Conservation (phyloP, 148 eudicot genomes). For the Camellia japonica region DNA sequence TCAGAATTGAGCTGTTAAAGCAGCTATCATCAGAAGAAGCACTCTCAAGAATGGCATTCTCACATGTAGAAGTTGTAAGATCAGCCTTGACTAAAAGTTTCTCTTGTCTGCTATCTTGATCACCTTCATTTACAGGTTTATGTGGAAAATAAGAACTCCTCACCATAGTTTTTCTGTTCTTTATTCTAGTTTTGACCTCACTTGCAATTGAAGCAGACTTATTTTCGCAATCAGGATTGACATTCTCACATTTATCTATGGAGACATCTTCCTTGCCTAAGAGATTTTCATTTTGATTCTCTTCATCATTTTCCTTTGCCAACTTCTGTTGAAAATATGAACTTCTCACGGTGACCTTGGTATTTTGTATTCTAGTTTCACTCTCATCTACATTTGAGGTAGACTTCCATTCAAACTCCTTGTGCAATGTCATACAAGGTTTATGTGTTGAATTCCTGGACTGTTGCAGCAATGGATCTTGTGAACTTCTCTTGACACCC, state of each 20-base stretch:
- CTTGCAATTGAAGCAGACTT: slow-evolving; percentile 10
- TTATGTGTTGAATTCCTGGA: slow-evolving; percentile 42
- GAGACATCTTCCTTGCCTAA: neutral
- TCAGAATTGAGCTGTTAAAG: slow-evolving; percentile 27
- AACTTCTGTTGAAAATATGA: slow-evolving; percentile 55
- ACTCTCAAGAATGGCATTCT: slow-evolving; percentile 25
- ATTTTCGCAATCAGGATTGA: neutral
- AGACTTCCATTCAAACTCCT: slow-evolving; percentile 30
- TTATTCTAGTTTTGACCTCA: slow-evolving; percentile 15
- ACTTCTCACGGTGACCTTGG: slow-evolving; percentile 42
- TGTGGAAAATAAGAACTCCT: slow-evolving; percentile 63
- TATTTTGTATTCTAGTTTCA: slow-evolving; percentile 27
- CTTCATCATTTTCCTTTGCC: slow-evolving; percentile 24
- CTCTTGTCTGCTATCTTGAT: slow-evolving; percentile 20
- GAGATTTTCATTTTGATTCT: slow-evolving; percentile 26
- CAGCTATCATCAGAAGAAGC: slow-evolving; percentile 17
- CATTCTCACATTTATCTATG: slow-evolving; percentile 13
- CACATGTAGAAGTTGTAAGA: slow-evolving; percentile 18
- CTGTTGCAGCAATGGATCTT: slow-evolving; percentile 31
- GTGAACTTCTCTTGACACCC: slow-evolving; percentile 32
- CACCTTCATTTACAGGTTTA: slow-evolving; percentile 30
- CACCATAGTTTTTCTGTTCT: slow-evolving; percentile 27
- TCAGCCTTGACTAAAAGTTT: slow-evolving; percentile 11
- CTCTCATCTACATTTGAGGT: slow-evolving; percentile 21
- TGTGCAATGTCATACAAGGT: slow-evolving; percentile 50